A percentile compares a stretch with the other conserved stretches of the same genome.
Conservation (phyloP, 805 yeast species). For the Hanseniaspora singularis region DNA sequence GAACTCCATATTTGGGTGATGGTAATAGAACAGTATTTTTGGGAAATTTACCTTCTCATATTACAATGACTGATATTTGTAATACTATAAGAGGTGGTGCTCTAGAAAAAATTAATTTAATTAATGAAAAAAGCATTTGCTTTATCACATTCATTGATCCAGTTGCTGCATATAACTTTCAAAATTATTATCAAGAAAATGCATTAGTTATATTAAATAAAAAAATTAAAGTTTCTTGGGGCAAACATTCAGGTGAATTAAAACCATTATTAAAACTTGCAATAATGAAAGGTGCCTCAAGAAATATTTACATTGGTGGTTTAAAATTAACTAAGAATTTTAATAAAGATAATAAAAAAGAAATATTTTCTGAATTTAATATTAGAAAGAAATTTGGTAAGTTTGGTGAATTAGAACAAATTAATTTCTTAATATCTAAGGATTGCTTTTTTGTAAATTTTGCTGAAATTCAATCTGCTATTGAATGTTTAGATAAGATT, state of each 20-base stretch:
- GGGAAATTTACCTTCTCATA: constrained; percentile 80
- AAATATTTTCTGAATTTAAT: constrained; percentile 40
- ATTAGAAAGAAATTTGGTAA: constrained; percentile 62
- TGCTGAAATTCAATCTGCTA: constrained; percentile 81
- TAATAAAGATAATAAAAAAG: constrained; percentile 21
- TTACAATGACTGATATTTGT: constrained; percentile 85
- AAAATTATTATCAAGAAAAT: constrained; percentile 83
- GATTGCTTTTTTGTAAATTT: constrained; percentile 87
- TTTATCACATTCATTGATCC: constrained; percentile 94
- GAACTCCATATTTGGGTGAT: constrained; percentile 86
- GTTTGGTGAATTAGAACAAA: constrained; percentile 91
- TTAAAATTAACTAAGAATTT: constrained; percentile 33
- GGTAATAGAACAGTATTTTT: constrained; percentile 90
- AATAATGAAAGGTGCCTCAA: constrained; percentile 83
- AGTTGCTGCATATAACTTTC: constrained; percentile 93
- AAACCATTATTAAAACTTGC: constrained; percentile 79
- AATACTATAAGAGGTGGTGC: constrained; percentile 93
- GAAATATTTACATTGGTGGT: constrained; percentile 82
- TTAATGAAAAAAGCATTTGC: constrained; percentile 80
- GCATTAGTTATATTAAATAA: constrained; percentile 78
- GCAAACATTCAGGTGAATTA: constrained; percentile 87
- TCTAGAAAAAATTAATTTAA: constrained; percentile 66
- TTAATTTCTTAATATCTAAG: constrained; percentile 71
- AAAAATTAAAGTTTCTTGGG: constrained; percentile 92
- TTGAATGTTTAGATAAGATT: constrained; percentile 83